phyloP scores from a whole-genome alignment of 192 early-diverging fungal species.

The Coemansia pectinata region DNA sequence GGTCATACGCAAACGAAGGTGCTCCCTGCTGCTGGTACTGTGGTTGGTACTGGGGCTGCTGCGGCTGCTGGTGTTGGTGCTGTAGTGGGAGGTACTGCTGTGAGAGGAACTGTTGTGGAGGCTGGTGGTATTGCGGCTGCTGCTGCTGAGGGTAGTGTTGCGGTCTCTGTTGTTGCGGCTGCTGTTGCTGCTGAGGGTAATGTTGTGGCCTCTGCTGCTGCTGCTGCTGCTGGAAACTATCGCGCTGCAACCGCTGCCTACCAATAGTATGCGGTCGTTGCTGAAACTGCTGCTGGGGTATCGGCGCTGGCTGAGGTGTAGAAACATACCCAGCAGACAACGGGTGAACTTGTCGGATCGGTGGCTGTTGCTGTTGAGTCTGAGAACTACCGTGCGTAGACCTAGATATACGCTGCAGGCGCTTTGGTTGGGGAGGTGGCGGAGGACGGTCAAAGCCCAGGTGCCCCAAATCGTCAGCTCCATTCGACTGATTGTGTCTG shows the following conservation, averaged over 20 bases:
- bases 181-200: constrained; percentile 13
- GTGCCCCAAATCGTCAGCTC: constrained; percentile 17
- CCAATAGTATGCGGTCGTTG: constrained; percentile 9
- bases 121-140: constrained; percentile 10
- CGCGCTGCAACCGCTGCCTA: constrained; percentile 23
- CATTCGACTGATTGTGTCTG: constrained; percentile 17
- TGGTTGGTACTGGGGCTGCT: neutral
- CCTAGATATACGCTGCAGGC: constrained; percentile 43
- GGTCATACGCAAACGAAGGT: constrained; percentile 10
- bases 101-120: constrained; percentile 10
- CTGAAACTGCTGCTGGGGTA: constrained; percentile 14
- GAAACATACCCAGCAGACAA: neutral
- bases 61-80: constrained; percentile 13
- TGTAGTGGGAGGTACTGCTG: constrained; percentile 17
- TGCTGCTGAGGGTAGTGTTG: constrained; percentile 1
- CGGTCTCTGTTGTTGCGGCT: constrained; percentile 7
- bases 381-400: constrained; percentile 12
- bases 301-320: neutral
- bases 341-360: neutral
- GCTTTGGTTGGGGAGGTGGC: constrained; percentile 35
- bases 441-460: constrained; percentile 41
- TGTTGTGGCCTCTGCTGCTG: constrained; percentile 6
- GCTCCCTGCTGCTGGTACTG: constrained; percentile 1
- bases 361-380: constrained; percentile 16
- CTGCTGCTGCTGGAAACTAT: constrained; percentile 15